These are phyloP conservation scores for Pseudogymnoascus sp. DNA, from an alignment of 2,329 filamentous ascomycete genomes.

Conservation along the genomic window DNA sequence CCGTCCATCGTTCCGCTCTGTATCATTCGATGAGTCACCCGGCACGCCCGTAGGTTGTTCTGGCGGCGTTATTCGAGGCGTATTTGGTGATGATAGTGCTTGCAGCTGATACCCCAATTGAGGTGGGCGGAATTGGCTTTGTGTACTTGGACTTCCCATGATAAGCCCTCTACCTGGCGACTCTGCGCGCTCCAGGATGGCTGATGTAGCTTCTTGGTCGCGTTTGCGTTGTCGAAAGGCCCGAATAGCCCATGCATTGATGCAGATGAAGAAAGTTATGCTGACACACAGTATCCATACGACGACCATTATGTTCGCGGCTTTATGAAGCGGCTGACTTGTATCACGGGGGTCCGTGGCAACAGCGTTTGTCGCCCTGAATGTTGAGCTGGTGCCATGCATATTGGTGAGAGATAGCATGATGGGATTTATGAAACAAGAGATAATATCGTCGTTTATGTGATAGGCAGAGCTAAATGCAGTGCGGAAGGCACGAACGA, in stretches of 20 bases:
- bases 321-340: neutral
- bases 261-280: neutral
- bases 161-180: neutral
- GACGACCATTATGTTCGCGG: neutral
- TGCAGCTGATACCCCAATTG: neutral
- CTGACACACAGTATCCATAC: neutral
- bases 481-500: neutral
- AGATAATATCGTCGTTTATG: neutral
- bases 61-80: neutral
- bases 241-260: constrained; percentile 2
- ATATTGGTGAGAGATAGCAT: neutral
- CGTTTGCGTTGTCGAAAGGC: neutral
- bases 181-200: neutral
- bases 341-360: neutral
- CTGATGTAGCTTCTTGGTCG: neutral
- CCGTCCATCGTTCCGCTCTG: neutral
- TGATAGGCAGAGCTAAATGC: neutral
- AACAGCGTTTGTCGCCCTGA: neutral
- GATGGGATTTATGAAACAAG: neutral
- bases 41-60: neutral
- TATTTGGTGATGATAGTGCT: neutral
- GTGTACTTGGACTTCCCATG: neutral
- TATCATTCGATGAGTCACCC: neutral
- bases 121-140: neutral
- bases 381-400: neutral